A percentile compares a stretch with the other conserved stretches of the same genome.
Conservation (phyloP, 306 rosid genomes). For the Casuarina equisetifolia region DNA sequence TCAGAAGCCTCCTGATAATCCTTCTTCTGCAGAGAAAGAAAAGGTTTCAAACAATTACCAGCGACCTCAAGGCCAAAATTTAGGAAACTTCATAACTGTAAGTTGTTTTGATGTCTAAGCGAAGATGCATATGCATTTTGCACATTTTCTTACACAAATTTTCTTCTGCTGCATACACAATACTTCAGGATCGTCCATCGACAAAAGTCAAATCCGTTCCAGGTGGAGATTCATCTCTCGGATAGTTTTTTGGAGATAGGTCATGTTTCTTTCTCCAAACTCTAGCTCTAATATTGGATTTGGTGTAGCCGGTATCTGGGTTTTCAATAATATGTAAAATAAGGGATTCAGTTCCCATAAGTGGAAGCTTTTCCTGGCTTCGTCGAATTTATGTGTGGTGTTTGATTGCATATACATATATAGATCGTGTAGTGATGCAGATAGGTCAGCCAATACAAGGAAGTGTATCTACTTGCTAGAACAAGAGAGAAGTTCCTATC, state of each 20-base stretch:
- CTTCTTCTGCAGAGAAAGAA: constrained; percentile 35
- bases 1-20: constrained; percentile 21
- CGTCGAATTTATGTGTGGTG: neutral
- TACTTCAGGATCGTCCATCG: constrained; percentile 71
- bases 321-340: neutral
- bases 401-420: neutral
- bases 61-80: constrained; percentile 51
- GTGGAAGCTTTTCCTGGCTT: constrained; percentile 1
- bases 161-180: neutral
- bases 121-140: neutral
- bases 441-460: neutral
- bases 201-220: constrained; percentile 77
- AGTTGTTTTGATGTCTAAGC: neutral
- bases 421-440: neutral
- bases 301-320: neutral
- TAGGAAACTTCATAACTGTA: constrained; percentile 57
- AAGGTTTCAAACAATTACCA: constrained; percentile 39
- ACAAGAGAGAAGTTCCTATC: neutral
- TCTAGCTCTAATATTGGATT: constrained; percentile 8
- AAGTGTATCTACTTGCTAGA: neutral
- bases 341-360: constrained; percentile 22
- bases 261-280: constrained; percentile 29
- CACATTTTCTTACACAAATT: neutral
- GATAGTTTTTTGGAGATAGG: constrained; percentile 88
- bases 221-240: constrained; percentile 84